phyloP scores from a whole-genome alignment of 2,329 filamentous ascomycete species.

The Biscogniauxia mediterranea region DNA sequence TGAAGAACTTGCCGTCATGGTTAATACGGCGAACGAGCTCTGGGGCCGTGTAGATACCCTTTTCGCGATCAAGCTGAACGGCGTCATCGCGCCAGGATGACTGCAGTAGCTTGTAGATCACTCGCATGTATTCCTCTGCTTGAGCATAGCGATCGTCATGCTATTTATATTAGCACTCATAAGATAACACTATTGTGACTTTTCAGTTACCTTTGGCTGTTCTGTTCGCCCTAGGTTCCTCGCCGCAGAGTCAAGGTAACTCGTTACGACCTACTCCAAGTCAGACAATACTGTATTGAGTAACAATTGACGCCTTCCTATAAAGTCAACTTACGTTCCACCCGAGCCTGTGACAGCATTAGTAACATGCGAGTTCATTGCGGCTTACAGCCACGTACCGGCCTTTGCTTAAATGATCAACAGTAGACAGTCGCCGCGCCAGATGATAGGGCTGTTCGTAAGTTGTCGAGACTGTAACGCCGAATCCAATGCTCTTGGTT shows the following conservation, averaged over 20 bases:
- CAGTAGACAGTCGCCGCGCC: constrained; percentile 61
- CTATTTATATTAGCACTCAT: constrained; percentile 18
- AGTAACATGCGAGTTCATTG: background rate
- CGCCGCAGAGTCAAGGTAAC: constrained; percentile 68
- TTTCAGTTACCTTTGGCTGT: constrained; percentile 41
- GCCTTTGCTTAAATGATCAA: constrained; percentile 66
- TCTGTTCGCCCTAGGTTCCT: constrained; percentile 60
- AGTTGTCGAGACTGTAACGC: constrained; percentile 67
- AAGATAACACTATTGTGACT: constrained; percentile 5
- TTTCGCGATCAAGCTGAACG: constrained; percentile 56
- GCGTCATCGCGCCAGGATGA: constrained; percentile 68
- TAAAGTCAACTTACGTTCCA: constrained; percentile 48
- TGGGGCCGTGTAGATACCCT: constrained; percentile 54
- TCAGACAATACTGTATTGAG: background rate
- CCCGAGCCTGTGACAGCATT: constrained; percentile 40
- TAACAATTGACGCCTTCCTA: background rate
- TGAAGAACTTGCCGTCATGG: constrained; percentile 63
- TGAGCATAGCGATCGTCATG: constrained; percentile 66
- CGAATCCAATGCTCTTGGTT: constrained; percentile 66
- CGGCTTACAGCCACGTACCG: constrained; percentile 38
- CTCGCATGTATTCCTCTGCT: constrained; percentile 62
- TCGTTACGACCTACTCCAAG: constrained; percentile 59
- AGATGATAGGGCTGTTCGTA: constrained; percentile 72
- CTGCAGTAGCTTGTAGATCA: constrained; percentile 66
- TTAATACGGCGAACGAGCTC: constrained; percentile 62